Evolutionary conservation across 805 yeast species (phyloP), one percentile per base, ranked within the genome.

Genomic region (Candida insectorum): DNA sequence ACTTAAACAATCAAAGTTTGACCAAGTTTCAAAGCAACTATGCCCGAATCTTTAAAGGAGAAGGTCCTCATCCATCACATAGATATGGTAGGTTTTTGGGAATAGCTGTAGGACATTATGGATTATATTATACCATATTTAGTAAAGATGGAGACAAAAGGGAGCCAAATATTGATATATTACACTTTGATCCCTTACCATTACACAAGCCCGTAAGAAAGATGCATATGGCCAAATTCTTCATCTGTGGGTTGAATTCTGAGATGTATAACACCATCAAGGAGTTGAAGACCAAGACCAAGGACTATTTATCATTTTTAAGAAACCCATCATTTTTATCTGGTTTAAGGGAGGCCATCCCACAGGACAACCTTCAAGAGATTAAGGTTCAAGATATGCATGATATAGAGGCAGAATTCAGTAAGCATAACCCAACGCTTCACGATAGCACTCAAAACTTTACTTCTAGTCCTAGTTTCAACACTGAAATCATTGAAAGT

Each of bases 31-130:
- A 27, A 20, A 33, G 26, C 21, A 30, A 38, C 17, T 28, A 39
- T 26, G 24, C 44, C 19, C 21, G 30, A 29, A 41, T 24, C n/a
- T 39, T 21, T 29, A 37, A 14, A 15, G 28, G 25, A 9, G 31
- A 34, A 28, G 51, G 41, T 18, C 56, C 56, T 11, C 56, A 49
- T 34, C 52, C 52, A 15, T 46, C 52, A 16, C 36, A 31, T 9
- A 39, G 43, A 3, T 34, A 47, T 13, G 34, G 33, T 17, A 35
- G 40, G n/a, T 48, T 41, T 31, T 48, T 63, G 32, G 44, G 54
- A 11, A 60, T 65, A 12, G 56, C 51, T 32, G 39, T 44, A 15
- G 73, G 73, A n/a, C 73, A 66, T 36, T 66, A 64, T 41, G 73
- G 71, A 1, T 45, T 66, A 14, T 66, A 66, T 41, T 66, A 55